Evolutionary conservation across 2,329 filamentous ascomycete species (phyloP).

Genomic region (Neobulgaria alba): DNA sequence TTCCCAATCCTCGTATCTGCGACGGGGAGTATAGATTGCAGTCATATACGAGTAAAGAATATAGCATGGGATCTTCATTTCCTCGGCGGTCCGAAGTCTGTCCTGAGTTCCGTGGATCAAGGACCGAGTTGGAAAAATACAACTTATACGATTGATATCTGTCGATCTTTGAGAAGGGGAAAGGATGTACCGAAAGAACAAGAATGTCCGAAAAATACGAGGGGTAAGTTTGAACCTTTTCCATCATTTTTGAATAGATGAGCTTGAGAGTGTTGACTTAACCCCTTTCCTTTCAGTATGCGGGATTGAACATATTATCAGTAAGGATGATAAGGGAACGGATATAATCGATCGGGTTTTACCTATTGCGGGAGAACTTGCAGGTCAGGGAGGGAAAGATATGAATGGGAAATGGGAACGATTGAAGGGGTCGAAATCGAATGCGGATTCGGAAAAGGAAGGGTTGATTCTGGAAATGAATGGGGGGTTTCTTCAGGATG

Average conservation of each 20-base stretch:
- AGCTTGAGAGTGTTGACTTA: background rate
- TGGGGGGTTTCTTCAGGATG: slow-evolving; percentile 48
- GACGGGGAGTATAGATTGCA: slow-evolving; percentile 49
- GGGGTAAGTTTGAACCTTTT: slow-evolving; percentile 50
- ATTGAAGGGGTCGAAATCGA: slow-evolving; percentile 55
- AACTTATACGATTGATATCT: slow-evolving; percentile 76
- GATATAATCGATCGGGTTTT: slow-evolving; percentile 47
- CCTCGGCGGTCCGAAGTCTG: slow-evolving; percentile 59
- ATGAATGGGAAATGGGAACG: slow-evolving; percentile 60
- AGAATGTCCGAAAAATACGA: slow-evolving; percentile 60
- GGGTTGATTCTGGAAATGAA: slow-evolving; percentile 63
- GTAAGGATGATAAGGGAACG: slow-evolving; percentile 34
- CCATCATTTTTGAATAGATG: background rate
- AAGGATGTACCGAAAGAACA: slow-evolving; percentile 46
- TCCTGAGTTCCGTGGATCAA: slow-evolving; percentile 37
- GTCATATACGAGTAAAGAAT: slow-evolving; percentile 48
- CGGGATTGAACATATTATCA: slow-evolving; percentile 55
- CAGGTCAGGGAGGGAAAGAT: slow-evolving; percentile 44
- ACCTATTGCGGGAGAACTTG: slow-evolving; percentile 66
- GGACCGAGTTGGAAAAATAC: slow-evolving; percentile 54
- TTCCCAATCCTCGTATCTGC: slow-evolving; percentile 23
- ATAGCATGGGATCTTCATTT: slow-evolving; percentile 55
- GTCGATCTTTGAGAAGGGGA: slow-evolving; percentile 54
- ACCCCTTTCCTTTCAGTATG: slow-evolving; percentile 51
- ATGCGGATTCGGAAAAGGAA: slow-evolving; percentile 57